Conservation (phyloP, 345 rosid genomes). For the Fremontodendron californicum region DNA sequence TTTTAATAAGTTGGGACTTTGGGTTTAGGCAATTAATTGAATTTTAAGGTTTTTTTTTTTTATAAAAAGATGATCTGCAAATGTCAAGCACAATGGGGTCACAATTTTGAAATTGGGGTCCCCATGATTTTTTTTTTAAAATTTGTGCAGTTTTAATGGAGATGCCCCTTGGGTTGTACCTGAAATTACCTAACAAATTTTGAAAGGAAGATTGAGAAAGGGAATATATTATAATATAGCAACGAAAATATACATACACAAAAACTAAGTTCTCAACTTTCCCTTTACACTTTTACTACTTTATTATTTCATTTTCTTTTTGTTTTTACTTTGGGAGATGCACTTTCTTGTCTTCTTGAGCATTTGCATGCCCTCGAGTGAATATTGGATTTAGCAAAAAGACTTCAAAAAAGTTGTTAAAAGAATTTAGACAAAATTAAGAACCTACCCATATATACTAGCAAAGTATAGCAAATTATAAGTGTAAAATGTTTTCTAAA, state of each 20-base stretch:
- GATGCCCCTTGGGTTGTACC: too few species aligned
- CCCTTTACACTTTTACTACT: background rate
- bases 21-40: too few species aligned
- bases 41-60: too few species aligned
- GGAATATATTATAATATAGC: too few species aligned
- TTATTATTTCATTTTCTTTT: background rate
- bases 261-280: background rate
- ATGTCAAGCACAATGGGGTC: too few species aligned
- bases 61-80: too few species aligned
- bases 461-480: background rate
- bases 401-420: background rate
- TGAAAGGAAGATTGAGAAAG: background rate
- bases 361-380: background rate
- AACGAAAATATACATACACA: background rate
- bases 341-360: background rate
- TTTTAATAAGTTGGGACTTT: too few species aligned
- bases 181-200: too few species aligned
- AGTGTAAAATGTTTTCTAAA: background rate
- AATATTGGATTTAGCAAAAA: background rate
- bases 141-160: too few species aligned
- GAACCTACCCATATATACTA: background rate
- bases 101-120: too few species aligned
- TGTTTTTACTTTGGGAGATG: background rate
- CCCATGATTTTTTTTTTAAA: too few species aligned
- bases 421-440: conserved; percentile 4